Percentiles rank a stretch among this genome's conserved stretches.
These are phyloP conservation scores for Barnettozyma wickerhamii DNA, from an alignment of 805 yeast genomes.

Conservation along the genomic window DNA sequence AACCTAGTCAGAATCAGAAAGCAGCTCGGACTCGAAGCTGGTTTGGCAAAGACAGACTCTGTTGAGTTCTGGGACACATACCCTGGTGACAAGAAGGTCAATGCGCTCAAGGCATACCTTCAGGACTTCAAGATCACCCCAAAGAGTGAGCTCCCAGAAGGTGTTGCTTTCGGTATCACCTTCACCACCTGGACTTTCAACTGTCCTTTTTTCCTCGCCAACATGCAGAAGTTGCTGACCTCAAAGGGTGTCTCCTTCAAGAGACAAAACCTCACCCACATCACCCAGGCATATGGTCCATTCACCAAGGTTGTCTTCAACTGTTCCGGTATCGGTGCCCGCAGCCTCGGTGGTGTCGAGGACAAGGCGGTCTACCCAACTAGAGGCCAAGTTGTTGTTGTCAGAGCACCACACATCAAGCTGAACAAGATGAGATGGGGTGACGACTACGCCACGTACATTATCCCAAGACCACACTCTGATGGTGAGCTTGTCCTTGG, in stretches of 20 bases:
- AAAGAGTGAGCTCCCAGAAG: constrained; percentile 40
- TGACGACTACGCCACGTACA: constrained; percentile 55
- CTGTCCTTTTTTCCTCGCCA: constrained; percentile 56
- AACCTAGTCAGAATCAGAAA: constrained; percentile 40
- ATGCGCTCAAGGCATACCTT: constrained; percentile 44
- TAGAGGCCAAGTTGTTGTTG: constrained; percentile 75
- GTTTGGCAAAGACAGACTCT: constrained; percentile 52
- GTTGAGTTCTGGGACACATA: constrained; percentile 53
- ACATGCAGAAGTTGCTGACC: constrained; percentile 41
- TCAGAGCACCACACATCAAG: constrained; percentile 62
- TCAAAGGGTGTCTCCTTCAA: constrained; percentile 47
- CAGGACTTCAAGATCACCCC: constrained; percentile 39
- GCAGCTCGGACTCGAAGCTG: constrained; percentile 45
- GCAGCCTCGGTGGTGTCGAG: constrained; percentile 55
- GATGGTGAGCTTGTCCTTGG: constrained; percentile 69
- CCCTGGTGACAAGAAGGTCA: constrained; percentile 44
- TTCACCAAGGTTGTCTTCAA: constrained; percentile 50
- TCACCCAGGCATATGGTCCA: constrained; percentile 47
- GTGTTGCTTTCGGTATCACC: constrained; percentile 50
- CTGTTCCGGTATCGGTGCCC: constrained; percentile 74
- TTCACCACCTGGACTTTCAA: constrained; percentile 66
- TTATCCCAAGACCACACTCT: constrained; percentile 68
- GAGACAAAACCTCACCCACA: constrained; percentile 44
- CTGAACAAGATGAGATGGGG: constrained; percentile 63
- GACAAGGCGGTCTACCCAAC: constrained; percentile 65